These are phyloP conservation scores for Arthroderma sp. DNA, from an alignment of 2,329 filamentous ascomycete species.

Conservation along the genomic window DNA sequence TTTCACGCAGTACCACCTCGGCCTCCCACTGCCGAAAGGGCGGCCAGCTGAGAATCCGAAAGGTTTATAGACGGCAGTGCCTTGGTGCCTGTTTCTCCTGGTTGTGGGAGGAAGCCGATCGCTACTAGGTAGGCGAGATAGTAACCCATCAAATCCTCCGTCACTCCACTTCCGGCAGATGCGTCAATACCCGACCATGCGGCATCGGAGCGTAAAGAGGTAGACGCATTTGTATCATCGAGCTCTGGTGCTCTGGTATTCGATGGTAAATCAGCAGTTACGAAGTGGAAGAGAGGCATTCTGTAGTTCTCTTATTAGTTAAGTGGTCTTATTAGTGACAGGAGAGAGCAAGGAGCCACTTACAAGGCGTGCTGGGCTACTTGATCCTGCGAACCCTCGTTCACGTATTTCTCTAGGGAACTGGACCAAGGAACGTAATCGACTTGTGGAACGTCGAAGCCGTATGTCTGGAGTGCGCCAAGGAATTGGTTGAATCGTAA, in stretches of 20 bases:
- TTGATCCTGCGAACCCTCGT: slow-evolving; percentile 49
- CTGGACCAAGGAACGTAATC: slow-evolving; percentile 57
- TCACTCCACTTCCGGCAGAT: slow-evolving; percentile 40
- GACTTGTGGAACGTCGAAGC: slow-evolving; percentile 55
- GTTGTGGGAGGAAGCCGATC: slow-evolving; percentile 43
- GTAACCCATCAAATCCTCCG: slow-evolving; percentile 42
- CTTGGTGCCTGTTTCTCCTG: slow-evolving; percentile 27
- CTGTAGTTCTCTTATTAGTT: slow-evolving; percentile 13
- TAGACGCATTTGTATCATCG: slow-evolving; percentile 56
- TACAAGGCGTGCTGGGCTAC: slow-evolving; percentile 43
- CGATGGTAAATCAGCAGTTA: slow-evolving; percentile 54
- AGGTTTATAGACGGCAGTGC: slow-evolving; percentile 31
- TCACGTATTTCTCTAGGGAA: slow-evolving; percentile 55
- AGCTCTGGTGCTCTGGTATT: slow-evolving; percentile 61
- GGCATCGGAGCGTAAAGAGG: slow-evolving; percentile 50
- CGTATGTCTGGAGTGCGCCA: slow-evolving; percentile 55
- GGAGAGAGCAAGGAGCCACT: slow-evolving; percentile 14
- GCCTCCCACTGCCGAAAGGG: slow-evolving; percentile 37
- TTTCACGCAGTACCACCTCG: slow-evolving; percentile 22
- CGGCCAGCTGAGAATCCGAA: slow-evolving; percentile 28
- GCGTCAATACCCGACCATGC: slow-evolving; percentile 42
- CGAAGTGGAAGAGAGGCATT: slow-evolving; percentile 63
- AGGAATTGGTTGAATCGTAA: slow-evolving; percentile 68
- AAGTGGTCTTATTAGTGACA: slow-evolving; percentile 1
- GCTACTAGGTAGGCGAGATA: slow-evolving; percentile 48